phyloP scores from a whole-genome alignment of 441 rosid genomes.

The Raphanus hybrid region DNA sequence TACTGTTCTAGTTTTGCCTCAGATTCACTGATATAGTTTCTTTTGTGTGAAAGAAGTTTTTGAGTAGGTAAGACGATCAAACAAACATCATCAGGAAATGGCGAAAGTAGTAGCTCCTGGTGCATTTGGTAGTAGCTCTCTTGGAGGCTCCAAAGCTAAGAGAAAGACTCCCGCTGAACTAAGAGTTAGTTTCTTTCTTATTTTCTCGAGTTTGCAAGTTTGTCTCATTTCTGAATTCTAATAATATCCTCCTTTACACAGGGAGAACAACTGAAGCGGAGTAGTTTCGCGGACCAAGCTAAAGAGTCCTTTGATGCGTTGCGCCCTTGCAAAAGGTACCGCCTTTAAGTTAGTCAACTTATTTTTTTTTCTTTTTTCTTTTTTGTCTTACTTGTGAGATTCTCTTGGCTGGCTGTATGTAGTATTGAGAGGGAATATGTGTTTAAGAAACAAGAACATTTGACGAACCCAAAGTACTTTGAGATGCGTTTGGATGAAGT shows the following conservation, averaged over 20 bases:
- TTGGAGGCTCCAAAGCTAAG: constrained; percentile 55
- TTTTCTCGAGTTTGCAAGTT: not conserved
- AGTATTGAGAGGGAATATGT: constrained; percentile 50
- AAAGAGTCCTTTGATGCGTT: constrained; percentile 57
- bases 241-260: constrained; percentile 28
- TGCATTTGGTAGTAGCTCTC: constrained; percentile 48
- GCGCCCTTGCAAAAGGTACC: constrained; percentile 48
- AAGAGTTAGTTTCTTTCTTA: constrained; percentile 52
- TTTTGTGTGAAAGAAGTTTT: no score
- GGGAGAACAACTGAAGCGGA: constrained; percentile 89
- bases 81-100: constrained; percentile 42
- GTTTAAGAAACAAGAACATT: constrained; percentile 55
- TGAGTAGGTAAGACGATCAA: not conserved
- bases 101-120: constrained; percentile 72
- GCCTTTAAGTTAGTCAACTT: not conserved
- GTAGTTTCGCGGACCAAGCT: constrained; percentile 52
- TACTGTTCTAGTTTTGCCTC: no score
- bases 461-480: constrained; percentile 64
- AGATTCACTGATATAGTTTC: no score
- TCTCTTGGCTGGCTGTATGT: constrained; percentile 28
- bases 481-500: constrained; percentile 79
- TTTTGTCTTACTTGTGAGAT: constrained; percentile 28
- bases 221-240: not conserved
- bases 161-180: constrained; percentile 80
- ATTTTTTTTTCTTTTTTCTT: not conserved